Conservation (phyloP, 805 yeast genomes). For the Maudiozyma turicensis region DNA sequence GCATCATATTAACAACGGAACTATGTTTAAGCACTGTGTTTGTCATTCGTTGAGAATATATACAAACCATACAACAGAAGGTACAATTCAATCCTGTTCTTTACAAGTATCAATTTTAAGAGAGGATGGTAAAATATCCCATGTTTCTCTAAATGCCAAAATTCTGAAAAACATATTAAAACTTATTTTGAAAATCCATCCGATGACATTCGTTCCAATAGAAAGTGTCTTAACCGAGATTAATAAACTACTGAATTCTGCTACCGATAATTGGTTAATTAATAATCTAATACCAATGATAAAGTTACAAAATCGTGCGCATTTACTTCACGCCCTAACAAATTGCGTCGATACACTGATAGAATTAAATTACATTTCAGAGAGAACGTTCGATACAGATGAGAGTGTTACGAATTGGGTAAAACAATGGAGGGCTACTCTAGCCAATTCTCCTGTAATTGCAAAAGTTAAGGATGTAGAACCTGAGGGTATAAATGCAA, state of each 20-base stretch:
- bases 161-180: slow-evolving; percentile 14
- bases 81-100: slow-evolving; percentile 5
- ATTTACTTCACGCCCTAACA: slow-evolving; percentile 5
- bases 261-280: background rate
- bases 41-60: slow-evolving; percentile 16
- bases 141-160: slow-evolving; percentile 7
- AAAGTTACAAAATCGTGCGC: slow-evolving; percentile 1
- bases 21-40: slow-evolving; percentile 8
- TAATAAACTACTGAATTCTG: background rate
- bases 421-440: slow-evolving; percentile 4
- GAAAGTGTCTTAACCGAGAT: slow-evolving; percentile 9
- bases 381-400: slow-evolving; percentile 6
- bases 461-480: slow-evolving; percentile 9
- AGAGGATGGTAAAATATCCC: background rate
- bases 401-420: slow-evolving; percentile 12
- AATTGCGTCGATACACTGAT: slow-evolving; percentile 10
- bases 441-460: background rate
- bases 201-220: slow-evolving; percentile 19
- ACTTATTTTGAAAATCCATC: slow-evolving; percentile 7
- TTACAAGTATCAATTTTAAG: slow-evolving; percentile 1
- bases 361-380: slow-evolving; percentile 5
- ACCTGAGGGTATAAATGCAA: slow-evolving; percentile 22
- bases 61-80: slow-evolving; percentile 1
- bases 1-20: slow-evolving; percentile 4
- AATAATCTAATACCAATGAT: background rate